Base-by-base conservation (phyloP, 345 rosid genomes). In the Gynandropsis gynandra region DNA sequence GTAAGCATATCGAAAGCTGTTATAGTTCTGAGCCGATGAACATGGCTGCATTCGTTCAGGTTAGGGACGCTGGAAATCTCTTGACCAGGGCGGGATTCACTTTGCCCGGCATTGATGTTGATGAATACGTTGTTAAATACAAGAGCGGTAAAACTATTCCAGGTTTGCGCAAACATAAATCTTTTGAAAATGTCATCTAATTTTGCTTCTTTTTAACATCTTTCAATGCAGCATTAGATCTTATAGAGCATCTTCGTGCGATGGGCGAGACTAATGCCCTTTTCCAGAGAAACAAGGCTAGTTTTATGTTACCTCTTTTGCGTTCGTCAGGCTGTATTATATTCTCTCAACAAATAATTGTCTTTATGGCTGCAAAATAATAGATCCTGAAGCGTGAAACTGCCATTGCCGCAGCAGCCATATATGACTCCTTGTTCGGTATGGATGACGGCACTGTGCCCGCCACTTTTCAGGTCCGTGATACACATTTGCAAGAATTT, bases 211-310 rank as follows among this genome's bases (percentile, higher is more conserved):
- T 13, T 1, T 52, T 34, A 16, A 16, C 18, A 46, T 61, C 11
- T 40, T 50, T 34, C 7, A 15, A 12, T 64, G 52, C 65, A 92
- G 98, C 98, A 54, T 20, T 92, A 68, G 95, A 92, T 68, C 80
- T 92, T 66, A 87, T 92, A 52, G 95, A 92, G 64, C 96, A 92
- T 75, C 80, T 92, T 41, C 95, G 95, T 46, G 58, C 89, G 27
- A 87, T 92, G 98, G 98, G 98, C 12, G 98, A 92, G 73, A 92
- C 93, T 16, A 92, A 87, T 69, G 96, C 89, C 64, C 93, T 92
- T 75, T 70, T 85, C 58, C 79, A 85, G 62, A 82, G 96, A 56
- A 77, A 66, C 73, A 74, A 73, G 42, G 98, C 70, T 64, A 63
- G 75, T 50, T 42, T 40, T 36, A 17, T 41, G 29, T 17, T 32